Evolutionary conservation across 768 basidiomycete genomes (phyloP).

Genomic region (Leccinellum albellum): DNA sequence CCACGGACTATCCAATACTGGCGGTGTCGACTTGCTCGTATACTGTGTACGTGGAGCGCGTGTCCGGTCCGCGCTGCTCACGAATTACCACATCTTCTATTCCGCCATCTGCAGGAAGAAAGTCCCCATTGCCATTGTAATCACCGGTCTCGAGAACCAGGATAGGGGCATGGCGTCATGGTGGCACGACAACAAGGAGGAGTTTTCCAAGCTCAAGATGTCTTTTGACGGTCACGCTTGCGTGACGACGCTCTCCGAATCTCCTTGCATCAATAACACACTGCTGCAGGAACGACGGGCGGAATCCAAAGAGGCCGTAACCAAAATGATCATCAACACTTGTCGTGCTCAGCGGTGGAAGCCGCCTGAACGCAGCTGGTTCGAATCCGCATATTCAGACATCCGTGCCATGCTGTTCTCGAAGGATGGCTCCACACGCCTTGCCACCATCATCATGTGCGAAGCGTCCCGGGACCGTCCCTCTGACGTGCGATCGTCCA

Average conservation of each 20-base stretch:
- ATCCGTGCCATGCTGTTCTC: conserved; percentile 24
- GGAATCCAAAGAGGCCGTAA: conserved; percentile 23
- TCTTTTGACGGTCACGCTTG: conserved; percentile 30
- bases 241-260: conserved; percentile 28
- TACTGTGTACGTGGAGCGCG: conserved; percentile 40
- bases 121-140: conserved; percentile 38
- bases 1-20: conserved; percentile 30
- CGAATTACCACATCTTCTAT: conserved; percentile 39
- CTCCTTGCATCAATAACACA: conserved; percentile 7
- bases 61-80: conserved; percentile 30
- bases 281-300: conserved; percentile 17
- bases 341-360: conserved; percentile 26
- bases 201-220: conserved; percentile 27
- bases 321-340: conserved; percentile 16
- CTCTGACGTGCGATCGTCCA: not conserved
- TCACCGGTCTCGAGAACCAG: conserved; percentile 42
- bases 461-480: conserved; percentile 8
- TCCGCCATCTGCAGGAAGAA: conserved; percentile 37
- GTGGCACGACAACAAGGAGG: conserved; percentile 26
- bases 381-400: conserved; percentile 24
- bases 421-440: conserved; percentile 2
- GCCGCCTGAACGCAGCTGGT: conserved; percentile 26
- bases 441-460: conserved; percentile 25
- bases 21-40: conserved; percentile 39
- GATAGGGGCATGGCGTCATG: conserved; percentile 32